Percentiles rank a stretch among this genome's conserved stretches.
Conservation (phyloP, 1,284 basidiomycete genomes). For the Malassezia cuniculi region DNA sequence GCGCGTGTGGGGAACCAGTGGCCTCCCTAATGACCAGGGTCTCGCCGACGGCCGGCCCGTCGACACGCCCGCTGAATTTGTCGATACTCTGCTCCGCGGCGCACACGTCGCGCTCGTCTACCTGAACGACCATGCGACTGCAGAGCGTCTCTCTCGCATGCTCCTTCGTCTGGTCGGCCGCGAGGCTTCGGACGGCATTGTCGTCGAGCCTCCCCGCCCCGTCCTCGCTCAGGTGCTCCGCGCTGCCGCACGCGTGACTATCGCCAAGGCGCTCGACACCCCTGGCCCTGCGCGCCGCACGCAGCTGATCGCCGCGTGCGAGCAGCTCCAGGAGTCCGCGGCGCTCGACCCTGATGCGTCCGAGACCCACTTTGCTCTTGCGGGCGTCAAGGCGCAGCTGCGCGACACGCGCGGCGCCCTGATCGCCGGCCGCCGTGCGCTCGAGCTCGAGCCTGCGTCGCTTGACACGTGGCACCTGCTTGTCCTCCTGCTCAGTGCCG, state of each 20-base stretch:
- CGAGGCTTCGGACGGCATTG: background rate
- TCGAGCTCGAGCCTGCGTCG: constrained; percentile 62
- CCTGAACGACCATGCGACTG: constrained; percentile 19
- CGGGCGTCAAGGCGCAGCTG: constrained; percentile 52
- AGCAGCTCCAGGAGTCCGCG: constrained; percentile 53
- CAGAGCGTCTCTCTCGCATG: constrained; percentile 23
- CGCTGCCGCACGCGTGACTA: too few relatives aligned
- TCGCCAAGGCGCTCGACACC: too few relatives aligned
- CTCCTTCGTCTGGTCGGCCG: constrained; percentile 20
- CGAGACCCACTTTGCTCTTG: constrained; percentile 52
- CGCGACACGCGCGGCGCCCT: constrained; percentile 61
- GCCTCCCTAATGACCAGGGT: constrained; percentile 11
- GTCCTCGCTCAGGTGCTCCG: too few relatives aligned
- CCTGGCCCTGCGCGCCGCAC: constrained; percentile 54
- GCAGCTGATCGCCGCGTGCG: constrained; percentile 54
- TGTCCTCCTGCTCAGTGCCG: constrained; percentile 64
- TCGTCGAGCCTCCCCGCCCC: too few relatives aligned
- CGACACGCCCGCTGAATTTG: constrained; percentile 14
- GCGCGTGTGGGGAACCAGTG: constrained; percentile 31
- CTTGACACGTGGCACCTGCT: constrained; percentile 83
- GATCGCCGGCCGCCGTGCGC: constrained; percentile 56
- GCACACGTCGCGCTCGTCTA: constrained; percentile 21
- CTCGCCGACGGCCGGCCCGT: constrained; percentile 2
- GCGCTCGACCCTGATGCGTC: constrained; percentile 53
- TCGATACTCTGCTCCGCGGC: constrained; percentile 30